A percentile compares a stretch with the other conserved stretches of the same genome.
These are phyloP conservation scores for Tolypocladium ovalisporum DNA, from an alignment of 2,329 filamentous ascomycete species.

Conservation along the genomic window DNA sequence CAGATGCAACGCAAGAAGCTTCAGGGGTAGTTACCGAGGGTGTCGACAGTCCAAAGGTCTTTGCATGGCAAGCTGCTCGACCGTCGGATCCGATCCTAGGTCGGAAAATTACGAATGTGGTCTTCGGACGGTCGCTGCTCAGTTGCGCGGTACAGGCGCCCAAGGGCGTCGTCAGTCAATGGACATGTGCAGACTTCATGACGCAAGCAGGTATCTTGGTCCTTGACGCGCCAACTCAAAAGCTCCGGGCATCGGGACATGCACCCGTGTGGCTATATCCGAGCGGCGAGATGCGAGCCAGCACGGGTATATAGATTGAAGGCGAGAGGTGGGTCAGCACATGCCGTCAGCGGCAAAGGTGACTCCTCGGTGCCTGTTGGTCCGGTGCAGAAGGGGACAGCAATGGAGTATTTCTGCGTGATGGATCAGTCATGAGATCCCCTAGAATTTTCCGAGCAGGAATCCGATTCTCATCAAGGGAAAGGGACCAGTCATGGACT, in stretches of 20 bases:
- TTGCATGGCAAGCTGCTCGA: not conserved
- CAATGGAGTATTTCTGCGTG: not conserved
- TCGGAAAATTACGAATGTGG: not conserved
- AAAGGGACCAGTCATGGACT: not conserved
- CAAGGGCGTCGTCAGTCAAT: too few relatives aligned
- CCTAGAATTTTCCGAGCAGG: too few relatives aligned
- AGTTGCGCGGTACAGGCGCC: too few relatives aligned
- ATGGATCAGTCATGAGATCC: not conserved
- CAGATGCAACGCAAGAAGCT: not conserved
- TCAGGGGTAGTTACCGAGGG: not conserved
- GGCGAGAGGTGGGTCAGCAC: too few relatives aligned
- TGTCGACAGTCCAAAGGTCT: not conserved
- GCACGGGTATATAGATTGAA: too few relatives aligned
- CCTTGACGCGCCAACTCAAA: too few relatives aligned
- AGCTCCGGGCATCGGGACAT: too few relatives aligned
- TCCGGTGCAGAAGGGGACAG: not conserved
- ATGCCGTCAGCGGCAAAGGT: not conserved
- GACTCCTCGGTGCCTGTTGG: not conserved
- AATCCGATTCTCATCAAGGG: not conserved
- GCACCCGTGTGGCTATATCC: too few relatives aligned
- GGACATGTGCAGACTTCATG: too few relatives aligned
- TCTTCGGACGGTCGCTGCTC: too few relatives aligned
- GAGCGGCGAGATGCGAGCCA: too few relatives aligned
- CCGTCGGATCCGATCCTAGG: not conserved
- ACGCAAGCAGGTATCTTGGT: too few relatives aligned